Conservation (phyloP, 2,329 filamentous ascomycete species). For the Fusarium liriodendri region DNA sequence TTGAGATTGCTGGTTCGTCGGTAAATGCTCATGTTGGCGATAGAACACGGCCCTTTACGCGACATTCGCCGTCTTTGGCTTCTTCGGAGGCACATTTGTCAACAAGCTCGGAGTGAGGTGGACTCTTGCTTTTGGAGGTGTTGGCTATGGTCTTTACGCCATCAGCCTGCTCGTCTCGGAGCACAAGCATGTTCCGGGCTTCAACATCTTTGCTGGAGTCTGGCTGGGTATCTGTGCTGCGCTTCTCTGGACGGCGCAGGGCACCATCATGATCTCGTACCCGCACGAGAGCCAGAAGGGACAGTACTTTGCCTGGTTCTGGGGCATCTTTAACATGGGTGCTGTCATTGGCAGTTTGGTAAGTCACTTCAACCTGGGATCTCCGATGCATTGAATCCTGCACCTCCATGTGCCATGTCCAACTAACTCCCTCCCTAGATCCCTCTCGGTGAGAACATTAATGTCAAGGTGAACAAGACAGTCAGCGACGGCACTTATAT, state of each 20-base stretch:
- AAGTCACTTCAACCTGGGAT: slow-evolving; percentile 45
- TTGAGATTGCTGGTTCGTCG: background rate
- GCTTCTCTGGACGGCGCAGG: slow-evolving; percentile 84
- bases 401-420: background rate
- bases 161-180: slow-evolving; percentile 74
- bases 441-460: slow-evolving; percentile 48
- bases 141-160: slow-evolving; percentile 81
- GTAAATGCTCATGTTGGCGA: background rate
- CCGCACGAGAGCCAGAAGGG: slow-evolving; percentile 85
- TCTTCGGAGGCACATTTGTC: slow-evolving; percentile 80
- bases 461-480: slow-evolving; percentile 46
- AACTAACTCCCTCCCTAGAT: slow-evolving; percentile 57
- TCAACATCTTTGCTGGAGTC: slow-evolving; percentile 76
- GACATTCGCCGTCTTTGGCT: slow-evolving; percentile 73
- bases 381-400: background rate
- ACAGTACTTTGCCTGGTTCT: slow-evolving; percentile 89
- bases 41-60: slow-evolving; percentile 72
- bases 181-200: slow-evolving; percentile 61
- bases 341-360: slow-evolving; percentile 83
- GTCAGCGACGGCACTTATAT: slow-evolving; percentile 87
- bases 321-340: slow-evolving; percentile 95
- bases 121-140: slow-evolving; percentile 76
- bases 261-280: slow-evolving; percentile 91
- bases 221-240: slow-evolving; percentile 83
- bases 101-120: slow-evolving; percentile 78